Base-by-base conservation (phyloP, 139 green algal species). In the Chlamydomonas eustigma region DNA sequence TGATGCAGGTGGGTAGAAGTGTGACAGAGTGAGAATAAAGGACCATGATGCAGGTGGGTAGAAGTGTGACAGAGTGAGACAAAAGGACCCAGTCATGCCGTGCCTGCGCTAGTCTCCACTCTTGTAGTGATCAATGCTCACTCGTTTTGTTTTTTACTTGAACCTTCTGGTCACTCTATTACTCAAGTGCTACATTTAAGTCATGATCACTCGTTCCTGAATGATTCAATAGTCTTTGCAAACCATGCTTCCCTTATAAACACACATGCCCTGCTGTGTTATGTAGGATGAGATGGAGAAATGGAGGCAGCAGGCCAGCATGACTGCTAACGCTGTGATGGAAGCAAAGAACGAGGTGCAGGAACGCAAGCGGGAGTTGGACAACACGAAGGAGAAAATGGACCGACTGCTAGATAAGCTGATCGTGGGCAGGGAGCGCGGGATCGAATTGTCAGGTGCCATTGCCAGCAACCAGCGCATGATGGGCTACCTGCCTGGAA, bases 321-420 rank as follows among this genome's bases (percentile, higher is more conserved):
- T 87, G 24, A 89, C 83, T 0, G 80, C 87, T 25, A 80, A 73
- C 28, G 88, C 90, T 12, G 85, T 92, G 0, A 75, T 90, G 28
- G 88, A 94, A 30, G 90, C 88, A 5, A 92, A 91, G 82, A 86
- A 88, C 35, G 86, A 94, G 74, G 86, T 94, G 39, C 73, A 89
- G 77, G 86, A 91, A 73, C 84, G 90, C 50, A 91, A 91, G 81
- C 73, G 75, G 2, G 90, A 94, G 76, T 70, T 94, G 37, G 88
- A 92, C 51, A 35, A 37, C n/a, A 92, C 90, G 52, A 91, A 91
- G 71, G 84, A 91, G 52, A 90, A 88, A 64, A 91, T 94, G 88
- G 88, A 94, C 79, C 74, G 68, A 1, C 74, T 94, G 52, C 69
- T 94, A 72, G 90, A 94, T 22, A 91, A 90, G 73, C 81, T 94